Base-by-base conservation (phyloP, 768 basidiomycete genomes). In the Tephrocybe sp. region DNA sequence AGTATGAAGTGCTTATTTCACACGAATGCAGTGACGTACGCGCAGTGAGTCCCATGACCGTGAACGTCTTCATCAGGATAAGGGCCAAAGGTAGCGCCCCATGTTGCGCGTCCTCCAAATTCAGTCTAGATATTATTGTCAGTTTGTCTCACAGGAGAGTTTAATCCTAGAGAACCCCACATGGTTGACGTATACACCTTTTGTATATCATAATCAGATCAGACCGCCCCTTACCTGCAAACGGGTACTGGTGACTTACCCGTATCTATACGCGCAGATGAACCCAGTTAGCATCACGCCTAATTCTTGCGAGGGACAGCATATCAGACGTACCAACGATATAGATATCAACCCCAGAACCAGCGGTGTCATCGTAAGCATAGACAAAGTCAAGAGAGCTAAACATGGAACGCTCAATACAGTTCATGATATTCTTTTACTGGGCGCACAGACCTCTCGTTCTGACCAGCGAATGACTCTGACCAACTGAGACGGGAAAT, bases 11-110 rank as follows among this genome's bases (percentile, higher is more conserved):
- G 18, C 3, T 17, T 17, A 15, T 36, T 4, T 7, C 9, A 36
- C n/a, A 8, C 46, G 15, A 36, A 41, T n/a, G 9, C 8, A 48
- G 28, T 30, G 8, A 61, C 68, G 40, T 54, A 69, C 68, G 71
- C 66, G 54, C 44, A 56, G 56, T 74, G 73, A 17, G 75, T 73
- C 21, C 74, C 75, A 48, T 75, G 73, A n/a, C 74, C 74, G 54
- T 72, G 61, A 26, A 67, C 70, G 53, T 75, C 74, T 32, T 59
- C 32, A 20, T 21, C 21, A 26, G 58, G 45, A 49, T 61, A 54
- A 46, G 49, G 60, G 17, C 66, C 66, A 46, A 74, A 72, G 25
- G 62, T 69, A 2, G 62, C 59, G 15, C 74, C 75, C 68, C 70
- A 73, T 11, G 45, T 55, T 7, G 73, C 75, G 30, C 75, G 72